Percentiles rank a stretch among this genome's conserved stretches.
Conservation (phyloP, 192 early-diverging fungal genomes). For the Neocallimastix lanati region DNA sequence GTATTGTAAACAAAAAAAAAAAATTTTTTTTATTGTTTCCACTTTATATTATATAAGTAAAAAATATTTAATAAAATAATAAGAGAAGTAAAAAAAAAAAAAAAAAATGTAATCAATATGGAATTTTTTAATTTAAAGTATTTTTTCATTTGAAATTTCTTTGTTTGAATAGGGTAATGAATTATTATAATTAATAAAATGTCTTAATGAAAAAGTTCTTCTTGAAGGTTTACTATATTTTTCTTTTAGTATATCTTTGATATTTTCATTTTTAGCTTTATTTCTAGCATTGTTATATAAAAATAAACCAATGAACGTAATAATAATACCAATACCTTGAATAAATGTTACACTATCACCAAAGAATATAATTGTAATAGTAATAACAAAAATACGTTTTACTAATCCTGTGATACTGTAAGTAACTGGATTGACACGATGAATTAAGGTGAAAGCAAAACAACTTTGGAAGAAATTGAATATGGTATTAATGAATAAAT, state of each 20-base stretch:
- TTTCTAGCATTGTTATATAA: slow-evolving; percentile 64
- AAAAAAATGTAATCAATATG: not conserved
- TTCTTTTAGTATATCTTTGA: slow-evolving; percentile 4
- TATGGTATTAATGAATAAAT: slow-evolving; percentile 55
- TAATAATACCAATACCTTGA: slow-evolving; percentile 52
- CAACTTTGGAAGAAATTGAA: slow-evolving; percentile 66
- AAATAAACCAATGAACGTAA: slow-evolving; percentile 70
- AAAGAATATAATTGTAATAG: slow-evolving; percentile 64
- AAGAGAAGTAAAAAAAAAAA: too few species aligned
- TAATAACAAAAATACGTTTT: slow-evolving; percentile 83
- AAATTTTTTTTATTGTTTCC: too few species aligned
- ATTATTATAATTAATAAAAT: not conserved
- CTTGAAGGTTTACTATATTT: not conserved
- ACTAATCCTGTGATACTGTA: slow-evolving; percentile 70
- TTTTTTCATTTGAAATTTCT: not conserved
- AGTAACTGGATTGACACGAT: slow-evolving; percentile 61
- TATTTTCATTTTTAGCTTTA: slow-evolving; percentile 26
- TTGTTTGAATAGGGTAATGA: not conserved
- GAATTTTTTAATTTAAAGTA: too few species aligned
- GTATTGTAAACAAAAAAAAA: too few species aligned
- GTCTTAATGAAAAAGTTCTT: not conserved
- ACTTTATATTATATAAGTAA: too few species aligned
- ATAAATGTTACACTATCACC: slow-evolving; percentile 43
- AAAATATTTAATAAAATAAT: too few species aligned
- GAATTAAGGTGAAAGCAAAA: slow-evolving; percentile 61